Evolutionary conservation across 305 asterid species (phyloP).

Genomic region (Fraxinus angustifolia): DNA sequence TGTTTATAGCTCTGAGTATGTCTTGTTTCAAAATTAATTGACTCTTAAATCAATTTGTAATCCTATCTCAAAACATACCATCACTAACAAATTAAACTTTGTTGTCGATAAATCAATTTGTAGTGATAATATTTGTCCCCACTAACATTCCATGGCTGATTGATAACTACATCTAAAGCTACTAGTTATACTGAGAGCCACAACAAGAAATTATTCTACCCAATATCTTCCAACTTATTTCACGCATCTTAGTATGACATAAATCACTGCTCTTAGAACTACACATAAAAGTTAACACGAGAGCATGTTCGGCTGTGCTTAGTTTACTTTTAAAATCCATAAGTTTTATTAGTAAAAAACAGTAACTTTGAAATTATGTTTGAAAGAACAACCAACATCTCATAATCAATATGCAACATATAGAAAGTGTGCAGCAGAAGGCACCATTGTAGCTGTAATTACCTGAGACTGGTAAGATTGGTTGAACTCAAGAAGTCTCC

Average conservation of each 20-base stretch:
- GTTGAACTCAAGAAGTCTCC: conserved; percentile 35
- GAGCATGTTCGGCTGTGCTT: too few species aligned
- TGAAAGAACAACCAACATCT: neutral
- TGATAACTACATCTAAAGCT: neutral
- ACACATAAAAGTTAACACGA: too few species aligned
- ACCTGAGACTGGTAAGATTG: conserved; percentile 52
- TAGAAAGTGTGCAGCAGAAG: neutral
- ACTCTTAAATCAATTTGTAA: neutral
- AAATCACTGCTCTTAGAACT: too few species aligned
- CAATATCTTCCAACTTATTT: too few species aligned
- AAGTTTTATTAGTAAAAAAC: too few species aligned
- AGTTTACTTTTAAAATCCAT: too few species aligned
- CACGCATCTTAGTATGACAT: too few species aligned
- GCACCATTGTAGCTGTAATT: neutral
- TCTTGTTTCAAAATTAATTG: too few species aligned
- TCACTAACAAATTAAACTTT: too few species aligned
- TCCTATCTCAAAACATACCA: neutral
- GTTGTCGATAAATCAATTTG: too few species aligned
- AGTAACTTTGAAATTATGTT: neutral
- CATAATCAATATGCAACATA: neutral
- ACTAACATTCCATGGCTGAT: neutral
- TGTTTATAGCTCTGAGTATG: too few species aligned
- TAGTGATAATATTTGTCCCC: too few species aligned
- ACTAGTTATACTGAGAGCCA: neutral
- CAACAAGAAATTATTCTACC: neutral